Conservation (phyloP, 805 yeast genomes). For the Candida broadrunensis region DNA sequence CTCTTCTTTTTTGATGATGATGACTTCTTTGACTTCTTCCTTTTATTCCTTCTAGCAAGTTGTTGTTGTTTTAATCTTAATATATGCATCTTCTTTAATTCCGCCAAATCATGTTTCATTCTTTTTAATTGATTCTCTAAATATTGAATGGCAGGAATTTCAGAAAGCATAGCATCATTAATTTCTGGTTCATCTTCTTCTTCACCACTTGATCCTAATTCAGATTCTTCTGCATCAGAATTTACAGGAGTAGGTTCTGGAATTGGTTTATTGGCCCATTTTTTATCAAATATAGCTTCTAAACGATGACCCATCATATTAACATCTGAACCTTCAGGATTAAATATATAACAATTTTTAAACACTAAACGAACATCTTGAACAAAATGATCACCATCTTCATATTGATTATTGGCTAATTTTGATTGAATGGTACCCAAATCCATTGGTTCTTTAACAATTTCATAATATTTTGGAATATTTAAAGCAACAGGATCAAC, state of each 20-base stretch:
- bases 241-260: slow-evolving; percentile 67
- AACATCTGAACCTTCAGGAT: slow-evolving; percentile 97
- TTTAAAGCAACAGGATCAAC: slow-evolving; percentile 94
- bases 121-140: slow-evolving; percentile 82
- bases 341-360: slow-evolving; percentile 84
- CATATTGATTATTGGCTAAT: slow-evolving; percentile 82
- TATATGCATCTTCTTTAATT: slow-evolving; percentile 74
- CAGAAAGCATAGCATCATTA: slow-evolving; percentile 49
- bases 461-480: slow-evolving; percentile 84
- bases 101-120: slow-evolving; percentile 81
- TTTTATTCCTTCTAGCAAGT: slow-evolving; percentile 46
- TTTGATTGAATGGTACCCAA: slow-evolving; percentile 79
- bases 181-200: slow-evolving; percentile 62
- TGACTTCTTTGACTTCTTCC: slow-evolving; percentile 29
- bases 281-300: slow-evolving; percentile 80
- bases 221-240: slow-evolving; percentile 34
- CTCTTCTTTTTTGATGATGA: slow-evolving; percentile 9
- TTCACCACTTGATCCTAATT: slow-evolving; percentile 23
- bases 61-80: slow-evolving; percentile 65
- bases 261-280: slow-evolving; percentile 71
- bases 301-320: slow-evolving; percentile 92
- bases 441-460: slow-evolving; percentile 94
- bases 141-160: slow-evolving; percentile 87
- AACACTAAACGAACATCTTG: slow-evolving; percentile 79
- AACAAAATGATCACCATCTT: slow-evolving; percentile 84